Evolutionary conservation across 163 green algal species (phyloP).

Genomic region (Coccomyxa subellipsoidea): DNA sequence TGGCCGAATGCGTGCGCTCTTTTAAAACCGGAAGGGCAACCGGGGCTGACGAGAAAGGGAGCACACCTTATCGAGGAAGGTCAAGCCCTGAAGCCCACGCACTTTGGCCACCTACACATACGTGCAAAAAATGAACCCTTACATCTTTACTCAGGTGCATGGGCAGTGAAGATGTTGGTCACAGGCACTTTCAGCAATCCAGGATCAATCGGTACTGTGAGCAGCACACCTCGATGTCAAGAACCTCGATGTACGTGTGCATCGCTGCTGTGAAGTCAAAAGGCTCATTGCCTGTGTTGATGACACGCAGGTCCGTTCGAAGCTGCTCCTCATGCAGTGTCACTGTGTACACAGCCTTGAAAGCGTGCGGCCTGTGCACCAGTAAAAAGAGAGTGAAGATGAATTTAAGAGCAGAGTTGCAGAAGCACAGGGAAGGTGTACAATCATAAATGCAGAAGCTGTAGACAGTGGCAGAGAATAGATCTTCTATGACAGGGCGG

Average conservation of each 20-base stretch:
- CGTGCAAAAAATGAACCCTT: no score
- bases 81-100: conserved; percentile 70
- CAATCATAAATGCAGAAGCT: no score
- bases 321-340: conserved; percentile 78
- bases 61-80: conserved; percentile 73
- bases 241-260: conserved; percentile 95
- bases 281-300: conserved; percentile 55
- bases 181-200: no score
- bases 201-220: not conserved
- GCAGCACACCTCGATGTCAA: conserved; percentile 49
- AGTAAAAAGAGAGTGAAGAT: no score
- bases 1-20: no score
- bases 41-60: not conserved
- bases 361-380: conserved; percentile 37
- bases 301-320: conserved; percentile 69
- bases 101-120: conserved; percentile 54
- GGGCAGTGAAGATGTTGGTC: no score
- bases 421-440: no score
- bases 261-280: conserved; percentile 94
- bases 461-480: no score
- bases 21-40: no score
- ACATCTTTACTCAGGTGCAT: no score
- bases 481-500: no score
- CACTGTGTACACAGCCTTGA: conserved; percentile 75
- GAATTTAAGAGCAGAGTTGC: no score